phyloP scores from a whole-genome alignment of 1,284 basidiomycete genomes.

The Ceratorhiza oryzae-sativae region DNA sequence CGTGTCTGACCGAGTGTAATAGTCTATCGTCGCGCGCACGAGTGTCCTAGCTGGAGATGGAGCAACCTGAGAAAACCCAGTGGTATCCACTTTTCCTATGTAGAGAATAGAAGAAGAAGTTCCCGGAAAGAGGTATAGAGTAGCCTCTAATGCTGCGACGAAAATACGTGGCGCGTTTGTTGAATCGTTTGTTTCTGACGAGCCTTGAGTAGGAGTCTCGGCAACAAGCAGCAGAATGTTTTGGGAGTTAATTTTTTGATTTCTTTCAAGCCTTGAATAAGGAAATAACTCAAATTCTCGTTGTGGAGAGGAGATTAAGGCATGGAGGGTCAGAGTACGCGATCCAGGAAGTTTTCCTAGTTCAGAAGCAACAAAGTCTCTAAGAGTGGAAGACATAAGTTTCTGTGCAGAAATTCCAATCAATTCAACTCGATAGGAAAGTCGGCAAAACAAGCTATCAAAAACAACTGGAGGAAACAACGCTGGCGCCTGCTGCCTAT shows the following conservation, averaged over 20 bases:
- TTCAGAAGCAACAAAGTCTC: conserved; percentile 34
- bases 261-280: conserved; percentile 63
- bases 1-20: conserved; percentile 72
- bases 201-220: conserved; percentile 52
- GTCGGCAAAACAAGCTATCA: neutral
- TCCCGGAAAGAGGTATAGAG: conserved; percentile 76
- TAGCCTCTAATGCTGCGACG: conserved; percentile 82
- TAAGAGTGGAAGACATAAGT: conserved; percentile 21
- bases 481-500: conserved; percentile 7
- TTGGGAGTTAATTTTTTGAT: conserved; percentile 65
- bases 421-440: no score
- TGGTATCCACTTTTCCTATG: conserved; percentile 93
- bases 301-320: conserved; percentile 74
- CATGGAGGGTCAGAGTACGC: conserved; percentile 74
- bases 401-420: no score
- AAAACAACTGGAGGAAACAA: neutral
- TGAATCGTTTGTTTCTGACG: conserved; percentile 42
- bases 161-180: conserved; percentile 59
- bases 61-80: conserved; percentile 67
- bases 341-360: conserved; percentile 49
- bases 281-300: conserved; percentile 72
- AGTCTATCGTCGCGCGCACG: conserved; percentile 70
- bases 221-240: conserved; percentile 78
- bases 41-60: conserved; percentile 74
- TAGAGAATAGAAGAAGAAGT: conserved; percentile 82